Base-by-base conservation (phyloP, 352 stramenopile genomes). In the Pythium rhizo-oryzae region DNA sequence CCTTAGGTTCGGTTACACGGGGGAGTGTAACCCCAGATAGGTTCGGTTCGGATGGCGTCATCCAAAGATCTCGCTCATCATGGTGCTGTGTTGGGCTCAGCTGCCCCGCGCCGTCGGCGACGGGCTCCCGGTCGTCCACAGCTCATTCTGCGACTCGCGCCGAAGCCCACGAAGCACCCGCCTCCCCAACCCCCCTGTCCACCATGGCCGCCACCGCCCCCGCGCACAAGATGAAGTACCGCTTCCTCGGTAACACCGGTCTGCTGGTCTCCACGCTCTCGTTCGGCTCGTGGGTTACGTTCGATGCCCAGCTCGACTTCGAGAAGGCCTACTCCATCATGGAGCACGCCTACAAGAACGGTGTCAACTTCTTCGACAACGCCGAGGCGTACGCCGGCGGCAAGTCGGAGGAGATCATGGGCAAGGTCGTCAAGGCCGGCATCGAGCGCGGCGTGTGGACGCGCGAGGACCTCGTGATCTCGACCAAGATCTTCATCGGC, bases 301-400 rank as follows among this genome's bases (percentile, higher is more conserved):
- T 85, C 47, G 68, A 81, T 49, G 70, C 30, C n/a, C 78, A 86
- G 44, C 35, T 84, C 19, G 78, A 81, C 62, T 73, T 79, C 41
- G 76, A 82, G 30, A 82, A 81, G 69, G 76, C 78, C 30, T 86
- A 84, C 70, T 60, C 25, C 46, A 80, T 86, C 63, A 73, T 86
- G 76, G 73, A 77, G 55, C 77, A 82, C 58, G 78, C 78, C 13
- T 86, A 78, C 75, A 80, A 87, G 71, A 46, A 80, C 0, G 82
- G 80, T 37, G 65, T 89, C 61, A 91, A 88, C 71, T 83, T 91
- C 46, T 81, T 89, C 47, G 82, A 91, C 67, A 91, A 84, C 41
- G 81, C 81, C 8, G 80, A 84, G 63, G 65, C 72, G 25, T 90
- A 88, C 23, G 69, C 56, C 13, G 71, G 78, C 47, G 78, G 80